Conservation (phyloP, 2,329 filamentous ascomycete species). For the Ramularia collo-cygni region DNA sequence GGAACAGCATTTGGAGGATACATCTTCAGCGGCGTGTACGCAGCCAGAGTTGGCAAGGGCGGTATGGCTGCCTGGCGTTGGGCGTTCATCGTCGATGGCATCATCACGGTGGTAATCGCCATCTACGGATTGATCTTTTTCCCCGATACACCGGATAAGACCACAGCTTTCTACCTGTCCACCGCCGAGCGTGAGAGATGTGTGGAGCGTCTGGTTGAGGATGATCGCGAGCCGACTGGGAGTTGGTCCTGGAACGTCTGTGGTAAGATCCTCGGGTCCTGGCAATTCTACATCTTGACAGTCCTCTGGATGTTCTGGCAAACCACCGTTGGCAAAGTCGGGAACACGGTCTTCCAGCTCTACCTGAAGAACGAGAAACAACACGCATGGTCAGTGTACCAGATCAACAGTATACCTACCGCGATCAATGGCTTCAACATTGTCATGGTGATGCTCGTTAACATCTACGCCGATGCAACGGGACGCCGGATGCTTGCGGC, state of each 20-base stretch:
- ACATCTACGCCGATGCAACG: constrained; percentile 27
- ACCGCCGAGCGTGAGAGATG: constrained; percentile 7
- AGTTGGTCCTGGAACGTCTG: constrained; percentile 8
- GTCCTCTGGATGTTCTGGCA: constrained; percentile 13
- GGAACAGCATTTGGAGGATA: constrained; percentile 11
- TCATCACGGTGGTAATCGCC: constrained; percentile 36
- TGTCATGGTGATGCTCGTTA: constrained; percentile 10
- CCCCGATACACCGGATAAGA: constrained; percentile 12
- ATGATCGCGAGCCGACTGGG: constrained; percentile 7
- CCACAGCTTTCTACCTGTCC: constrained; percentile 10
- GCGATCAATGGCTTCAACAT: constrained; percentile 13
- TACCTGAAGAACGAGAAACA: constrained; percentile 10
- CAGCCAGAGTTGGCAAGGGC: constrained; percentile 34
- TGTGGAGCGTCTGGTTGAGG: constrained; percentile 8
- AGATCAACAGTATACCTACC: constrained; percentile 15
- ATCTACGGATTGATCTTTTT: constrained; percentile 10
- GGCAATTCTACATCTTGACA: constrained; percentile 12
- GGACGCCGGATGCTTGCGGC: constrained; percentile 30
- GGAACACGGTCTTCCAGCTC: constrained; percentile 14
- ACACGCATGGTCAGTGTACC: constrained; percentile 10
- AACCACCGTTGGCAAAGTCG: constrained; percentile 14
- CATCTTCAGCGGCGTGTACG: constrained; percentile 11
- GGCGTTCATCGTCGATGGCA: constrained; percentile 51
- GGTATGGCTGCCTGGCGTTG: constrained; percentile 40
- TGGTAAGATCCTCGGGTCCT: constrained; percentile 5